Base-by-base conservation (phyloP, 1,284 basidiomycete species). In the Cystobasidium sp. region DNA sequence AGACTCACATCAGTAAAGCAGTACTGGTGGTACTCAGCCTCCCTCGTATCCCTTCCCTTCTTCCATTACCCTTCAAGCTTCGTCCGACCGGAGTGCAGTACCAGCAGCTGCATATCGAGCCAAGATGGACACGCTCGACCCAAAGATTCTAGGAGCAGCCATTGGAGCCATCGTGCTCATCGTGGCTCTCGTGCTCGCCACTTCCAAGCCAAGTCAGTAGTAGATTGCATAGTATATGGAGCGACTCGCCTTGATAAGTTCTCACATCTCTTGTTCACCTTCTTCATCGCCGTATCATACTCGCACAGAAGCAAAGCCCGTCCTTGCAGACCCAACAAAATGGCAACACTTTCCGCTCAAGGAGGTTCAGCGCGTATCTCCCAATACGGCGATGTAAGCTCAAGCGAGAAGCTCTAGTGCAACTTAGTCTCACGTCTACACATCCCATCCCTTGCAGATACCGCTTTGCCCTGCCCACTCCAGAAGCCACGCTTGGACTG, bases 331-430 rank as follows among this genome's bases (percentile, higher is more conserved):
- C 83, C 87, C 92, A 3, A 86, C 86, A 74, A 84, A 85, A 72
- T 99, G 92, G 90, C 88, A 91, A 81, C 85, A 90, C 75, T 97
- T 92, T 85, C 87, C 90, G 62, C 88, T 99, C 71, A 84, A 86
- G 76, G 87, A 92, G 80, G 97, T 95, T 84, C 90, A 88, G 63
- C 85, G 88, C 78, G 86, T 98, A 75, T 97, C 94, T n/a, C 91
- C 91, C 77, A 99, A 99, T 85, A 97, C 94, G 65, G 94, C 94
- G 75, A 86, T 94, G 91, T 96, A 80, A 77, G 89, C 84, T 31
- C 31, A 31, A 66, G 37, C 18, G 10, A 58, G 9, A 22, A 16
- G 7, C 6, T 56, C 12, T 1, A 37, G 9, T 56, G 8, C 22
- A 31, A 37, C 24, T n/a, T 3, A 14, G 46, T 14, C 46, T 47